Base-by-base conservation (phyloP, 2,329 filamentous ascomycete species). In the Malbranchea zuffiana region DNA sequence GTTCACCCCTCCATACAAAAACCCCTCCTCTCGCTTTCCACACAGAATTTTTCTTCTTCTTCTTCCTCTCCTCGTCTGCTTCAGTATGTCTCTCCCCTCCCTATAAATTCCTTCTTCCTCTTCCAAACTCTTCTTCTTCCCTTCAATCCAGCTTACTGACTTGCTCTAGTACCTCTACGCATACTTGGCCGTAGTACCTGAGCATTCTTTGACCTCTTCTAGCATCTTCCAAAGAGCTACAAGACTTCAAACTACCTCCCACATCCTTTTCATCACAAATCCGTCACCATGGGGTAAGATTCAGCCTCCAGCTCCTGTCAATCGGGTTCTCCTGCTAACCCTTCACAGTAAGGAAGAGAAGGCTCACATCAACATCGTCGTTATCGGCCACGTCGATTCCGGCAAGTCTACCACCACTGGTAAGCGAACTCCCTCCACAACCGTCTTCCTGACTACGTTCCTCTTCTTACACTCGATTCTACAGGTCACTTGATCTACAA, bases 361-460 rank as follows among this genome's bases (percentile, higher is more conserved):
- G 82, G 72, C 68, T 71, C 88, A 96, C 71, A 85, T 96, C 71
- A 87, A 87, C 82, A 82, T 94, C 70, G 86, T 94, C 72, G 86
- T 94, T 69, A 93, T 93, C 78, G 86, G 87, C 77, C 88, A 94
- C 80, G 87, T 94, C 84, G 86, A 94, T 74, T 93, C 86, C 69
- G 88, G 87, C 74, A 95, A 95, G 81, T 94, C 87, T 57, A 95
- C 87, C 68, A 95, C 87, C 69, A 83, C 80, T 57, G 78, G 83
- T 85, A 79, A 82, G 78, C 53, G 33, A 25, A 43, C 35, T 21
- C 34, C 40, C 1, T 11, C n/a, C 8, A 11, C n/a, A 19, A 28
- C 11, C 26, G 24, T 49, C 50, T 40, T 52, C 50, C 40, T 48
- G 38, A 33, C 41, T 47, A 43, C 50, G 50, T 39, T 50, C 46